A percentile compares a stretch with the other conserved stretches of the same genome.
Conservation (phyloP, 345 rosid genomes). For the Trapa bicornis region DNA sequence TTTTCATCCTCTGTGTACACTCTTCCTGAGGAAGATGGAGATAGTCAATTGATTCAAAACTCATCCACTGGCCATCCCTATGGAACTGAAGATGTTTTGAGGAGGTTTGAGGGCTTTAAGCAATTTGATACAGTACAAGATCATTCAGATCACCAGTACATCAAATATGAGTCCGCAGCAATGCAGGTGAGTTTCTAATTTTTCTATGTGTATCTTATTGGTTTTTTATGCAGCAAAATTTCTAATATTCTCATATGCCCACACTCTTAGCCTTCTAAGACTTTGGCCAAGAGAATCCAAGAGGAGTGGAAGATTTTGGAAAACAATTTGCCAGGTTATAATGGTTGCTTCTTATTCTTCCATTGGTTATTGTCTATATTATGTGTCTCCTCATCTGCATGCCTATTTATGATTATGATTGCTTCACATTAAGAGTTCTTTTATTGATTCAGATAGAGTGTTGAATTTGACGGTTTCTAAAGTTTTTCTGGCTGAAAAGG, state of each 20-base stretch:
- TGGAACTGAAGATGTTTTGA: conserved; percentile 37
- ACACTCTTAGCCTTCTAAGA: conserved; percentile 39
- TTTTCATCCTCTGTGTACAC: conserved; percentile 8
- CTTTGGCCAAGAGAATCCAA: conserved; percentile 64
- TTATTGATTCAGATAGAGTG: not conserved
- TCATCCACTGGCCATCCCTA: conserved; percentile 18
- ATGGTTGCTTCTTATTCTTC: conserved; percentile 3
- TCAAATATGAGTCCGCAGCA: conserved; percentile 19
- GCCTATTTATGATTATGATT: not conserved
- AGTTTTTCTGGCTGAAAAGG: not conserved
- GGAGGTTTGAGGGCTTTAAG: conserved; percentile 45
- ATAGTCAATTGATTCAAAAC: conserved; percentile 7
- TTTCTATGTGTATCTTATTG: not conserved
- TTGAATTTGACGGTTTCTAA: not conserved
- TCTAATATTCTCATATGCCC: not conserved
- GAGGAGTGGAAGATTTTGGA: conserved; percentile 84
- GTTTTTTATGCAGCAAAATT: not conserved
- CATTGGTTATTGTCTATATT: not conserved
- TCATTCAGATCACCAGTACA: conserved; percentile 51
- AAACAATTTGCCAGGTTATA: conserved; percentile 78
- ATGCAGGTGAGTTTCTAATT: conserved; percentile 38
- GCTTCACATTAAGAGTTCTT: not conserved
- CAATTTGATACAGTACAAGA: conserved; percentile 70
- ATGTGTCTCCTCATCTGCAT: not conserved
- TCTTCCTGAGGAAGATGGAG: conserved; percentile 21